phyloP scores from a whole-genome alignment of 2,329 filamentous ascomycete species.

The Beauveria medogensis region DNA sequence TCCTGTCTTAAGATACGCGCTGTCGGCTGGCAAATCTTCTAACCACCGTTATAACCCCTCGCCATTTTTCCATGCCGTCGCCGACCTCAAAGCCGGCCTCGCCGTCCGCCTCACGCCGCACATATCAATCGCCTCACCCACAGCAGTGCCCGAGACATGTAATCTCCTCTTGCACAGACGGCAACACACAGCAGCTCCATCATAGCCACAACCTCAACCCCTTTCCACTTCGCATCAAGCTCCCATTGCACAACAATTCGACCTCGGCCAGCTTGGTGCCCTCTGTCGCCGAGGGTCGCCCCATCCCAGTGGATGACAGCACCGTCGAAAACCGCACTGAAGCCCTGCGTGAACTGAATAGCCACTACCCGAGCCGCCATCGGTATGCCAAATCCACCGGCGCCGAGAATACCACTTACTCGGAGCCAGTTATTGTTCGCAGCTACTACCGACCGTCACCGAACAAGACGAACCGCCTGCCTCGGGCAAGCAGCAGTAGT shows the following conservation, averaged over 20 bases:
- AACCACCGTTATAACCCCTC: neutral
- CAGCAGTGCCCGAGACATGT: neutral
- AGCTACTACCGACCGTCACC: constrained; percentile 47
- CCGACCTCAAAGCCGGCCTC: neutral
- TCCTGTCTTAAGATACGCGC: neutral
- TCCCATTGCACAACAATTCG: constrained; percentile 38
- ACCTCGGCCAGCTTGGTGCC: constrained; percentile 46
- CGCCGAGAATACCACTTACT: constrained; percentile 50
- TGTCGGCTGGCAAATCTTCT: neutral
- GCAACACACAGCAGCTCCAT: neutral
- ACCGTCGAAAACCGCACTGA: constrained; percentile 50
- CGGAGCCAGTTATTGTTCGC: constrained; percentile 57
- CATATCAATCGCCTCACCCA: neutral
- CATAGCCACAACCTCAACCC: constrained; percentile 17
- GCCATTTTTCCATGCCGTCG: neutral
- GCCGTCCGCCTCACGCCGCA: neutral
- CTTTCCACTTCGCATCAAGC: constrained; percentile 41
- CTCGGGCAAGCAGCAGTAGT: constrained; percentile 20
- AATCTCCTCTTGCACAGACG: neutral
- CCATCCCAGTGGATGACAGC: constrained; percentile 48
- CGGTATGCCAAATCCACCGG: constrained; percentile 49
- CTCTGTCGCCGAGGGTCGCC: constrained; percentile 47
- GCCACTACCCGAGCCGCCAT: constrained; percentile 47
- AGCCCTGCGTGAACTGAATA: constrained; percentile 52
- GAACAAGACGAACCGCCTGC: constrained; percentile 18